Conservation (phyloP, 441 rosid genomes). For the Adansonia rubrostipa region DNA sequence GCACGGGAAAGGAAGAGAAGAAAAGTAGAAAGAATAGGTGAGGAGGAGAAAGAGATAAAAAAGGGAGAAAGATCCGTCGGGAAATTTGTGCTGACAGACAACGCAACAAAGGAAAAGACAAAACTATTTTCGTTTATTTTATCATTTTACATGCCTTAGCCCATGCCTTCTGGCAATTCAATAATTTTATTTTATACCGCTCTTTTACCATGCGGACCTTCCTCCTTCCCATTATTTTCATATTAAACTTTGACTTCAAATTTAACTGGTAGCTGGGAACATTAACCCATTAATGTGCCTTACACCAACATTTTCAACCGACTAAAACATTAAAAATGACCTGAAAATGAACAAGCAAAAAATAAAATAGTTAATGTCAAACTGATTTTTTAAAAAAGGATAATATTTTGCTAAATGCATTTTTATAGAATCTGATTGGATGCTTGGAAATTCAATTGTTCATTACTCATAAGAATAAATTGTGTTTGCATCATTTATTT, state of each 20-base stretch:
- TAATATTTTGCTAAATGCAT: background rate
- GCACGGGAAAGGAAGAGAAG: no score
- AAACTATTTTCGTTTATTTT: background rate
- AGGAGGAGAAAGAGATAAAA: no score
- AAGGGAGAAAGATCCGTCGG: no score
- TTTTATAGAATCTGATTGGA: background rate
- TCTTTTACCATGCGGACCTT: conserved; percentile 30
- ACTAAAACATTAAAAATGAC: background rate
- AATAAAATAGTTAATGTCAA: background rate
- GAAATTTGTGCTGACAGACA: background rate
- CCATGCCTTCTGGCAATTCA: background rate
- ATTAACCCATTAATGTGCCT: background rate
- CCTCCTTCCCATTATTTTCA: no score
- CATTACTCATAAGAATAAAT: background rate
- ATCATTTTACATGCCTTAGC: no score
- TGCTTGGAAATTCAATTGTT: background rate
- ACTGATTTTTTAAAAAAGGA: background rate
- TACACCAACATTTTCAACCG: background rate
- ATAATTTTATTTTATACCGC: conserved; percentile 17
- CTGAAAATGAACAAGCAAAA: background rate
- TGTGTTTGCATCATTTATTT: background rate
- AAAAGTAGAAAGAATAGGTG: no score
- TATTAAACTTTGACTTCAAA: no score
- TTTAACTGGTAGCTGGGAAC: no score
- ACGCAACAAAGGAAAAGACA: conserved; percentile 40